phyloP scores from a whole-genome alignment of 371 early-diverging fungal species.

The Haplosporangium sp. region DNA sequence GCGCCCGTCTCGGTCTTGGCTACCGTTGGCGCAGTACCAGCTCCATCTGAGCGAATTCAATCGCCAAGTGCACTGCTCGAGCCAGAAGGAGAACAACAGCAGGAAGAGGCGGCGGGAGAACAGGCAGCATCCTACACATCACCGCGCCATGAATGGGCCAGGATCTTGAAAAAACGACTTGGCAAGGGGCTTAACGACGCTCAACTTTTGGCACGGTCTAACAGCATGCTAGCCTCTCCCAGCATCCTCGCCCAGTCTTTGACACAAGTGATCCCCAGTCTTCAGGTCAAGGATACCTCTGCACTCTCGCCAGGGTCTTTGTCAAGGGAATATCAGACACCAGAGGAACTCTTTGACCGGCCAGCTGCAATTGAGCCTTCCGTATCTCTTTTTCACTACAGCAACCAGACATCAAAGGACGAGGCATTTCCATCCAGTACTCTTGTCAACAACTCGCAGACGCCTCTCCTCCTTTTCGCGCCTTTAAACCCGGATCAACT shows the following conservation, averaged over 20 bases:
- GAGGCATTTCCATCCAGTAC: constrained; percentile 42
- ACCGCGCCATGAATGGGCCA: constrained; percentile 50
- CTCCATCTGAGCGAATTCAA: background rate
- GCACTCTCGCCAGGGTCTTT: constrained; percentile 29
- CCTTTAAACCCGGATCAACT: constrained; percentile 48
- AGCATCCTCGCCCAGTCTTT: constrained; percentile 52
- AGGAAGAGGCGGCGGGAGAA: constrained; percentile 8
- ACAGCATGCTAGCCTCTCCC: constrained; percentile 55
- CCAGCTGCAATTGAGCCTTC: constrained; percentile 47
- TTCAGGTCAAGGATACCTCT: constrained; percentile 43
- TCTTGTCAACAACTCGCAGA: constrained; percentile 17
- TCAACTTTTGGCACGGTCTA: constrained; percentile 44
- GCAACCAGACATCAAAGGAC: constrained; percentile 25
- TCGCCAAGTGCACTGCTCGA: background rate
- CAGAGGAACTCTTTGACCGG: constrained; percentile 53
- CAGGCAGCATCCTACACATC: constrained; percentile 42
- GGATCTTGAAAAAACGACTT: constrained; percentile 44
- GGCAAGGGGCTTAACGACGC: constrained; percentile 48
- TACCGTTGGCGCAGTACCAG: background rate
- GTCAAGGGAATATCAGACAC: constrained; percentile 35
- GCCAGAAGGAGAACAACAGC: background rate
- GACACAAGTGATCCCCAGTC: constrained; percentile 46
- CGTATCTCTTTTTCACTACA: constrained; percentile 6
- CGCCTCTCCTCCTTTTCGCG: constrained; percentile 43
- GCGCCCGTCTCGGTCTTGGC: constrained; percentile 2